Percentiles rank a stretch among this genome's conserved stretches.
phyloP scores from a whole-genome alignment of 768 basidiomycete genomes.

The Boletus eberwhitei region DNA sequence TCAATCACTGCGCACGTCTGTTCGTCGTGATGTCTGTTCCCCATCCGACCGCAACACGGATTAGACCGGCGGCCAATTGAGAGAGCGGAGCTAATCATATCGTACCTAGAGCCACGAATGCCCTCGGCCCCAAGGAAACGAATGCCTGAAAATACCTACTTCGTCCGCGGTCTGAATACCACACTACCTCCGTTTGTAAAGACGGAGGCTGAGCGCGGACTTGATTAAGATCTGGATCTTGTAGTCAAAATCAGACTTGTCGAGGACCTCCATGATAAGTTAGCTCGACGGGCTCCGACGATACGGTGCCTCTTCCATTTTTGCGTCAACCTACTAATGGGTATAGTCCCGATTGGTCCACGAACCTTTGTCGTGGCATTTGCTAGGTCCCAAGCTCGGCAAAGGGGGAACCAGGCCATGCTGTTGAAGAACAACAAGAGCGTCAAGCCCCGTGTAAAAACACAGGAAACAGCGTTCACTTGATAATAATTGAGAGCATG shows the following conservation, averaged over 20 bases:
- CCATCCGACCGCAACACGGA: slow-evolving; percentile 3
- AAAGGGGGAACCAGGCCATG: slow-evolving; percentile 2
- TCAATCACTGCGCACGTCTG: neutral
- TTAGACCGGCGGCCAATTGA: neutral
- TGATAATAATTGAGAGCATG: neutral
- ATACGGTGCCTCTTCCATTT: neutral
- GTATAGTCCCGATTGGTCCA: slow-evolving; percentile 11
- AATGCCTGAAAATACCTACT: slow-evolving; percentile 1
- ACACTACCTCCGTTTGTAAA: slow-evolving; percentile 22
- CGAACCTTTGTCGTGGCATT: slow-evolving; percentile 14
- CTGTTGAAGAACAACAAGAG: neutral
- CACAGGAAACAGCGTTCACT: neutral
- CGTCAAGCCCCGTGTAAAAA: slow-evolving; percentile 5
- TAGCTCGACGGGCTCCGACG: slow-evolving; percentile 4
- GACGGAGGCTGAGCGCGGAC: slow-evolving; percentile 7
- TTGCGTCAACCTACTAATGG: slow-evolving; percentile 1
- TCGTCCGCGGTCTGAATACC: slow-evolving; percentile 20
- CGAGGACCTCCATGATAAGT: slow-evolving; percentile 11
- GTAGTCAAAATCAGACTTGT: slow-evolving; percentile 25
- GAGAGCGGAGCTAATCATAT: slow-evolving; percentile 11
- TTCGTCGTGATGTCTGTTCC: slow-evolving; percentile 5
- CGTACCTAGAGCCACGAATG: slow-evolving; percentile 5
- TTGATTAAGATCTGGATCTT: slow-evolving; percentile 14
- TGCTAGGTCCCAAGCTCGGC: neutral
- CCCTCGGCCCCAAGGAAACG: slow-evolving; percentile 30